phyloP scores from a whole-genome alignment of 2,329 filamentous ascomycete genomes.

The Colletotrichum karsti region DNA sequence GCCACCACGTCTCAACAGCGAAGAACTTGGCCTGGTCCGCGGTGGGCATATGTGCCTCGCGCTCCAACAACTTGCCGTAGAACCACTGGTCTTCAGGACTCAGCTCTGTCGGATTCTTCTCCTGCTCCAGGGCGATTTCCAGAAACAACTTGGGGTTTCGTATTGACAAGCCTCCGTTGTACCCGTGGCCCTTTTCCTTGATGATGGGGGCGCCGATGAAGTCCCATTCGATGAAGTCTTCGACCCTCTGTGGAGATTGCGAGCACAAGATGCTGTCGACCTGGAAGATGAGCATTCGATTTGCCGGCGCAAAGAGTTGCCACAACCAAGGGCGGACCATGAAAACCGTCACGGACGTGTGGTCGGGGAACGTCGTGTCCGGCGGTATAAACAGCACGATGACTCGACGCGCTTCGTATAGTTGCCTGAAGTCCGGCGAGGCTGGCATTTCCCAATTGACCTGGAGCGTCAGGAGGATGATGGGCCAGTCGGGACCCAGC shows the following conservation, averaged over 20 bases:
- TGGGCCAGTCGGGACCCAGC: constrained; percentile 52
- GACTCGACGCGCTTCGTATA: constrained; percentile 41
- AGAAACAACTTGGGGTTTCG: constrained; percentile 38
- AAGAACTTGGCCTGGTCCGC: constrained; percentile 35
- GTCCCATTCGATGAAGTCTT: constrained; percentile 46
- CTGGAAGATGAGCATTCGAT: constrained; percentile 47
- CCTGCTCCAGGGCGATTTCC: constrained; percentile 27
- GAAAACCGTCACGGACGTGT: constrained; percentile 42
- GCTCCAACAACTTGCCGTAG: constrained; percentile 35
- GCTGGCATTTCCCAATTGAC: constrained; percentile 32
- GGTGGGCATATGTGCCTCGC: constrained; percentile 35
- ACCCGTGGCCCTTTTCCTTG: constrained; percentile 32
- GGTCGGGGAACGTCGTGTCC: constrained; percentile 40
- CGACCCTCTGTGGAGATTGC: constrained; percentile 36
- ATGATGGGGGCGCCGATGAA: constrained; percentile 41
- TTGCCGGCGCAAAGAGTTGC: constrained; percentile 42
- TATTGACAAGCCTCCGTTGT: constrained; percentile 43
- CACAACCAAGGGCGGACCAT: constrained; percentile 45
- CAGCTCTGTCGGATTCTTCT: constrained; percentile 30
- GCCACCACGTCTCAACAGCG: constrained; percentile 37
- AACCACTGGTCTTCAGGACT: constrained; percentile 43
- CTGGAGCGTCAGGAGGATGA: constrained; percentile 51
- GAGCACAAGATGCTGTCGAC: constrained; percentile 47
- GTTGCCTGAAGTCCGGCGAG: constrained; percentile 40
- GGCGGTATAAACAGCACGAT: constrained; percentile 47